Evolutionary conservation across 306 rosid genomes (phyloP), one percentile per base, ranked within the genome.

Genomic region (Hylodesmum podocarpum): DNA sequence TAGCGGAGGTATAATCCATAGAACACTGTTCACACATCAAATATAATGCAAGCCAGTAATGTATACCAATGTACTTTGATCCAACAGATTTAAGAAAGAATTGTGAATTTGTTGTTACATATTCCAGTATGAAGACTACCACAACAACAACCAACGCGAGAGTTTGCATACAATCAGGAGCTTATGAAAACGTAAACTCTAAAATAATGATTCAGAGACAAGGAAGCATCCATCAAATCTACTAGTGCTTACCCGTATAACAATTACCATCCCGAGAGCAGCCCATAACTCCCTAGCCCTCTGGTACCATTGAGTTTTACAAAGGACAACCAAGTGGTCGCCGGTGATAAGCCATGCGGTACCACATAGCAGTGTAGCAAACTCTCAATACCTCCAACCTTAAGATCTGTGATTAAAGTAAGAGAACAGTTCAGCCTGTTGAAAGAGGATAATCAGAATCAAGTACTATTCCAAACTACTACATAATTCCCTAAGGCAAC

Each of bases 201-300:
- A 39, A 39, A 54, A 16, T 39, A 50, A 50, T 5, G 34, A 58
- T 25, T 37, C 33, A 28, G 7, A 4, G 8, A 37, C 40, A 72
- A 59, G n/a, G 12, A 79, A 57, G 36, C 58, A 33, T 39, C 54
- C 53, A 31, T 53, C 11, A 84, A 69, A 41, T 57, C 39, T 69
- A 46, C 43, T 14, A 73, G 12, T 64, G 68, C 86, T 70, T 76
- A 91, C 94, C 91, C 70, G 74, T 88, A 19, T 80, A 81, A 83
- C 36, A 81, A 81, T 73, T 57, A 82, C 62, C 81, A 85, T 87
- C 76, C 66, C 41, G 88, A 83, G 76, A 81, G 75, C 81, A 72
- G 85, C 87, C 89, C 98, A 94, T 94, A 73, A 80, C 87, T 90
- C 83, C 83, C 93, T 88, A 94, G 74, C 96, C 89, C 82, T 82